These are phyloP conservation scores for Leishmania turanica DNA, from an alignment of 208 protist species.

Conservation along the genomic window DNA sequence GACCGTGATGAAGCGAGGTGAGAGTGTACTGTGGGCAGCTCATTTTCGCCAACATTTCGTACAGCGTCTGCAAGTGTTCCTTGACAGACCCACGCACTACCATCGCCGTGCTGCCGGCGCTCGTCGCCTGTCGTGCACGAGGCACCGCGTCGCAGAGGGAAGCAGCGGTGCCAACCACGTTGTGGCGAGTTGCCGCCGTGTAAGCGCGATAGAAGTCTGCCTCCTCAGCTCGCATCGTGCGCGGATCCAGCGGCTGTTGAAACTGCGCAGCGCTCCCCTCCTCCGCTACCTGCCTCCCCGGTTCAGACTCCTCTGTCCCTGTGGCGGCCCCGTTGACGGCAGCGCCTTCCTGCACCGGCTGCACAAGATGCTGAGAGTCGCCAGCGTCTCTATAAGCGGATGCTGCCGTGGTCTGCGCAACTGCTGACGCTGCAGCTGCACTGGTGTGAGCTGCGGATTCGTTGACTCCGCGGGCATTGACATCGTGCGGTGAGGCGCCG, in stretches of 20 bases:
- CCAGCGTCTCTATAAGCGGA: background rate
- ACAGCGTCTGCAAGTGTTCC: constrained; percentile 43
- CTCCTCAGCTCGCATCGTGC: constrained; percentile 41
- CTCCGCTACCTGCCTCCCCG: background rate
- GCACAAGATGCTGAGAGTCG: background rate
- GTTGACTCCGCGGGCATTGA: background rate
- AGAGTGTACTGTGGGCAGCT: constrained; percentile 87
- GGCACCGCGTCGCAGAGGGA: constrained; percentile 7
- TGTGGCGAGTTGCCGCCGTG: constrained; percentile 36
- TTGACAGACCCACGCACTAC: constrained; percentile 33
- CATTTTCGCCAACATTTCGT: constrained; percentile 78
- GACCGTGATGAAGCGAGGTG: constrained; percentile 61
- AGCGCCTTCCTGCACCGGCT: background rate
- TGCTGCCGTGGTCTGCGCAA: background rate
- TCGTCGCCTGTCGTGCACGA: constrained; percentile 1
- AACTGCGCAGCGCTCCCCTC: constrained; percentile 6
- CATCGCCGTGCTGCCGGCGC: constrained; percentile 4
- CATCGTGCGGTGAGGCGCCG: background rate
- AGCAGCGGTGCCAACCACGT: constrained; percentile 8
- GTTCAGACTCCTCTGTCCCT: background rate
- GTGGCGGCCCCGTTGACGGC: background rate
- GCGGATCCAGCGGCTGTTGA: constrained; percentile 16
- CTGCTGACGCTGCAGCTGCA: background rate
- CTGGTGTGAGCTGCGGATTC: background rate
- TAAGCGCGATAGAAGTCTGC: constrained; percentile 87